Evolutionary conservation across 257 asterid species (phyloP).

Genomic region (Paraleonurus japonicus): DNA sequence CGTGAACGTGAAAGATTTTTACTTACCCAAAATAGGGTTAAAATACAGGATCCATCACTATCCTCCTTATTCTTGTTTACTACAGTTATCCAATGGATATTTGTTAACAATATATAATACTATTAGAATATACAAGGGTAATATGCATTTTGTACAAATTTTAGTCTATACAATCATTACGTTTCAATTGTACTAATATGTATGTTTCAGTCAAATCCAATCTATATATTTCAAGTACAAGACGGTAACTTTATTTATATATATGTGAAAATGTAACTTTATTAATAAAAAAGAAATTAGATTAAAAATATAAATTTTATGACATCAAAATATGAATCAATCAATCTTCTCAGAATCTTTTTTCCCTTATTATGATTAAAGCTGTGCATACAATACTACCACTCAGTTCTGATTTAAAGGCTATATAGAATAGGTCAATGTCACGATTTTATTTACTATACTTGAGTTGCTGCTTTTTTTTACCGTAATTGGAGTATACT

Average conservation of each 20-base stretch:
- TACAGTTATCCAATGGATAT: not conserved
- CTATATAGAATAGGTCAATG: not conserved
- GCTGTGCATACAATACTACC: not conserved
- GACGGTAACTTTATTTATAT: too few species aligned
- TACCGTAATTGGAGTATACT: not conserved
- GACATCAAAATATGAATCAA: not conserved
- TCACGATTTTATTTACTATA: constrained; percentile 4
- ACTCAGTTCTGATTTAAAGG: constrained; percentile 5
- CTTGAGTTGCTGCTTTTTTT: constrained; percentile 6
- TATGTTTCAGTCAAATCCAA: too few species aligned
- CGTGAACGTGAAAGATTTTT: not conserved
- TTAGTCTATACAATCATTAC: too few species aligned
- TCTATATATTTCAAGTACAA: too few species aligned
- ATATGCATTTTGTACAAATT: too few species aligned
- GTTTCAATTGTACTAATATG: too few species aligned
- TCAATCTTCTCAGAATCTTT: constrained; percentile 1
- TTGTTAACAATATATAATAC: not conserved
- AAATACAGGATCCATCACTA: constrained; percentile 5
- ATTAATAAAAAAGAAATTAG: too few species aligned
- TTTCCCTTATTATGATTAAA: constrained; percentile 12
- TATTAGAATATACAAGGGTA: too few species aligned
- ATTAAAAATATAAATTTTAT: not conserved
- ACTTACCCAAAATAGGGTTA: constrained; percentile 20
- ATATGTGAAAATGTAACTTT: too few species aligned
- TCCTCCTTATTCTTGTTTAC: not conserved